Evolutionary conservation across 805 yeast species (phyloP).

Genomic region (Hanseniaspora hatyaiensis): DNA sequence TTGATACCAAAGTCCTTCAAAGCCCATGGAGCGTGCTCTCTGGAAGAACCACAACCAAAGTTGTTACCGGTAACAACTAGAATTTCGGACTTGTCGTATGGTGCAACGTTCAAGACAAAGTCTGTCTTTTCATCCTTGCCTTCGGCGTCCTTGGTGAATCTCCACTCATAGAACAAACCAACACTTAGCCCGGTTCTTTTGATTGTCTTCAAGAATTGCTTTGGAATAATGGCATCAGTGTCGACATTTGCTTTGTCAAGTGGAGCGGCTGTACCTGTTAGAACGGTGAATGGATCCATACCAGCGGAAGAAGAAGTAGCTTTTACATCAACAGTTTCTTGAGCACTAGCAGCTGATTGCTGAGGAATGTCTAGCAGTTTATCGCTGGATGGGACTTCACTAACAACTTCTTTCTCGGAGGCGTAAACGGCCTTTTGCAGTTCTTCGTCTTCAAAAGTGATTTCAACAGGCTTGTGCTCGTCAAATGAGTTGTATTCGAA

Average conservation of each 20-base stretch:
- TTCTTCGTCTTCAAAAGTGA: slow-evolving; percentile 40
- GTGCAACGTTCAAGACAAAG: slow-evolving; percentile 75
- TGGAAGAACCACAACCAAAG: slow-evolving; percentile 97
- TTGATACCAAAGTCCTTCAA: slow-evolving; percentile 93
- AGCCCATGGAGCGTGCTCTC: slow-evolving; percentile 99
- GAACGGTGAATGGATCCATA: slow-evolving; percentile 61
- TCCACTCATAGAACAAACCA: slow-evolving; percentile 85
- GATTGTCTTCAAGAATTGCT: slow-evolving; percentile 93
- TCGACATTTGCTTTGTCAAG: slow-evolving; percentile 90
- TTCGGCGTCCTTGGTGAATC: slow-evolving; percentile 56
- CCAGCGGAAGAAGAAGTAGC: slow-evolving; percentile 36
- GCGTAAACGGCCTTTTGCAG: slow-evolving; percentile 60
- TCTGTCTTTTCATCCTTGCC: slow-evolving; percentile 79
- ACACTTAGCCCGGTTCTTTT: slow-evolving; percentile 85
- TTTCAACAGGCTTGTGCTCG: slow-evolving; percentile 40
- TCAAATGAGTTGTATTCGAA: slow-evolving; percentile 53
- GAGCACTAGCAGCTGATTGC: slow-evolving; percentile 26
- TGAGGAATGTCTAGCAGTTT: slow-evolving; percentile 55
- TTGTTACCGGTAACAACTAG: slow-evolving; percentile 89
- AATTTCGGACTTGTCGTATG: slow-evolving; percentile 69
- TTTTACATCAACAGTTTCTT: slow-evolving; percentile 19
- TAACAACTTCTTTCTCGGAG: slow-evolving; percentile 55
- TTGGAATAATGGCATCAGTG: slow-evolving; percentile 97
- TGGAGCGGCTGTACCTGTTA: slow-evolving; percentile 87
- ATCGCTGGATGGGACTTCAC: slow-evolving; percentile 42